phyloP scores from a whole-genome alignment of 129 eudicot genomes.

The Ambrosia artemisiifolia region DNA sequence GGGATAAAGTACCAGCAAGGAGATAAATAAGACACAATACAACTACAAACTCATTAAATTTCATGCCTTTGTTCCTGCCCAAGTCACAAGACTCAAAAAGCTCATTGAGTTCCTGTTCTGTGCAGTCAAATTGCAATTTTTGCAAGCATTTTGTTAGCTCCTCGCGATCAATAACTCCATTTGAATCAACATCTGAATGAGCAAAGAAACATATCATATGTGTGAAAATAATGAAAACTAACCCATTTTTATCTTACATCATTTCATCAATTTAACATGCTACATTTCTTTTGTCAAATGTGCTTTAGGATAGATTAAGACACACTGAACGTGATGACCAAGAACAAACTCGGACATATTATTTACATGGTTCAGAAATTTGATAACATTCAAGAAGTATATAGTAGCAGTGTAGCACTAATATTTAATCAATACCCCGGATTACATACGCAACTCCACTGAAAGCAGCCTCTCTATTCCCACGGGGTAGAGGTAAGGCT shows the following conservation, averaged over 20 bases:
- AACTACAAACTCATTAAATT: slow-evolving; percentile 59
- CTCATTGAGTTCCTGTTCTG: slow-evolving; percentile 54
- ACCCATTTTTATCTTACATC: not conserved
- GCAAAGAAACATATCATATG: not conserved
- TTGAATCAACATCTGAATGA: slow-evolving; percentile 52
- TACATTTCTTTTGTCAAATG: not conserved
- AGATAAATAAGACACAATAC: slow-evolving; percentile 58
- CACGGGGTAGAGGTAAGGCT: too few species aligned
- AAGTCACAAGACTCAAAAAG: slow-evolving; percentile 56
- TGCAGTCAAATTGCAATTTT: slow-evolving; percentile 38
- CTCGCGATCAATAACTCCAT: slow-evolving; percentile 47
- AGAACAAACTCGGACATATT: not conserved
- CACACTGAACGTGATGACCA: not conserved
- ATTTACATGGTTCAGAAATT: not conserved
- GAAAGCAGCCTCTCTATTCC: too few species aligned
- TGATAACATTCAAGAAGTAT: not conserved
- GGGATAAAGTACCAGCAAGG: slow-evolving; percentile 40
- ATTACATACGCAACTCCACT: too few species aligned
- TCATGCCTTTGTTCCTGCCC: slow-evolving; percentile 46
- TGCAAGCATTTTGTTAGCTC: slow-evolving; percentile 59
- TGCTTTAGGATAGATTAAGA: not conserved
- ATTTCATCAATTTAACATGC: not conserved
- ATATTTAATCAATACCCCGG: too few species aligned
- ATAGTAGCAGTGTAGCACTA: too few species aligned
- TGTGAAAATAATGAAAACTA: not conserved